These are phyloP conservation scores for Tricholoma saponaceum DNA, from an alignment of 768 basidiomycete genomes.

Conservation along the genomic window DNA sequence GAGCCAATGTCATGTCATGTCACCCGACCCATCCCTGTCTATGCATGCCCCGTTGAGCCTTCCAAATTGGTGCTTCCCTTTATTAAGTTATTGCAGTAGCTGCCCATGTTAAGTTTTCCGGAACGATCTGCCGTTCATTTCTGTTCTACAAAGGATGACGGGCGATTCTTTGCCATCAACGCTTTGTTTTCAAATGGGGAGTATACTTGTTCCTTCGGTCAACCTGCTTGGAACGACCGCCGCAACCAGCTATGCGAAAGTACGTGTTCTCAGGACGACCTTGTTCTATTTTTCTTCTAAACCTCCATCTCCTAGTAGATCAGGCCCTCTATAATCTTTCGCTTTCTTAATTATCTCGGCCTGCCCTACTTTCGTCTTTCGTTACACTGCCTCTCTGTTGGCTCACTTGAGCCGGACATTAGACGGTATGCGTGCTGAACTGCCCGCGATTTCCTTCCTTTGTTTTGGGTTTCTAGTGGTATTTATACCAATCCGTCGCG, in stretches of 20 bases:
- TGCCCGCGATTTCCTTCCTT: constrained; percentile 41
- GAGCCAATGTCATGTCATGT: no score
- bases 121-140: not conserved
- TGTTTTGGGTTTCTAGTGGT: constrained; percentile 36
- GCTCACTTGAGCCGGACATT: not conserved
- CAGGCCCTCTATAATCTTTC: not conserved
- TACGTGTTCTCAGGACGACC: constrained; percentile 8
- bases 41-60: constrained; percentile 8
- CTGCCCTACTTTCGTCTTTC: not conserved
- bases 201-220: constrained; percentile 18
- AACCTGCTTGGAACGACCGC: constrained; percentile 6
- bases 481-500: constrained; percentile 40
- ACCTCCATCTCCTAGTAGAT: not conserved
- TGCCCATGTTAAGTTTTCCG: not conserved
- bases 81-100: constrained; percentile 7
- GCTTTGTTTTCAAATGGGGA: constrained; percentile 26
- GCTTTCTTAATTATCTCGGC: not conserved
- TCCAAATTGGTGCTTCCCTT: constrained; percentile 25
- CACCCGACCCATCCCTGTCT: not conserved
- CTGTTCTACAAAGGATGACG: not conserved
- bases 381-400: not conserved
- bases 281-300: constrained; percentile 27
- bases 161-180: constrained; percentile 5
- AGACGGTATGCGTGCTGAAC: constrained; percentile 28
- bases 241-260: constrained; percentile 6